Evolutionary conservation across 306 rosid genomes (phyloP), one percentile per base, ranked within the genome.

Genomic region (Cucurbita moschata): DNA sequence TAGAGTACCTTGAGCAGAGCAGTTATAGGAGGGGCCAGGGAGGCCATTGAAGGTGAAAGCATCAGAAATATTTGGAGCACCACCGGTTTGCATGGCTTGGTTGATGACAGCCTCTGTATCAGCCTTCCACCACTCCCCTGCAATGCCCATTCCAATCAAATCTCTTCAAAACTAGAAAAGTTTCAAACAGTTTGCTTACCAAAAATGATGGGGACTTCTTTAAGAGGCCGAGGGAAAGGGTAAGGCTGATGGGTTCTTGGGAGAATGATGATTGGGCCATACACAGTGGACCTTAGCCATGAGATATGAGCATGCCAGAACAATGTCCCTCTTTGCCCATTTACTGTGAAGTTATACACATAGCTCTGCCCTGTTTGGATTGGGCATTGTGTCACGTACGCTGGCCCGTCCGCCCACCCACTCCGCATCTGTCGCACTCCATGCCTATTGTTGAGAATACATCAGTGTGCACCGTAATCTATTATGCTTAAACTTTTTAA

Each of bases 61-160:
- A 78, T 89, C 96, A 14, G 96, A 89, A 72, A 71, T 10, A 83
- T 86, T 89, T 43, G 96, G 92, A 14, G 90, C 88, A 43, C 43
- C 79, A 53, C 96, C 96, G 46, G 85, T 87, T 71, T 78, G 58
- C 71, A 19, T 78, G 67, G 92, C 96, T 84, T 89, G 92, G 75
- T 83, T 89, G 56, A 89, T 83, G 39, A 89, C 10, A 8, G 75
- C 52, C 74, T 87, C 96, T 56, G 96, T 87, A 79, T 89, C 88
- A 12, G 88, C 89, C 64, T 86, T 89, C 96, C 96, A 89, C 92
- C 92, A 89, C 5, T 87, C 96, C 54, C 96, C 96, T 89, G 78
- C 63, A 83, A 76, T 77, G 23, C 13, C 15, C 11, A 62, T 18
- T 8, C 14, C 18, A 8, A 62, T 15, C 19, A 15, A 15, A 7